phyloP scores from a whole-genome alignment of 768 basidiomycete genomes.

The Tulasnella sp. region DNA sequence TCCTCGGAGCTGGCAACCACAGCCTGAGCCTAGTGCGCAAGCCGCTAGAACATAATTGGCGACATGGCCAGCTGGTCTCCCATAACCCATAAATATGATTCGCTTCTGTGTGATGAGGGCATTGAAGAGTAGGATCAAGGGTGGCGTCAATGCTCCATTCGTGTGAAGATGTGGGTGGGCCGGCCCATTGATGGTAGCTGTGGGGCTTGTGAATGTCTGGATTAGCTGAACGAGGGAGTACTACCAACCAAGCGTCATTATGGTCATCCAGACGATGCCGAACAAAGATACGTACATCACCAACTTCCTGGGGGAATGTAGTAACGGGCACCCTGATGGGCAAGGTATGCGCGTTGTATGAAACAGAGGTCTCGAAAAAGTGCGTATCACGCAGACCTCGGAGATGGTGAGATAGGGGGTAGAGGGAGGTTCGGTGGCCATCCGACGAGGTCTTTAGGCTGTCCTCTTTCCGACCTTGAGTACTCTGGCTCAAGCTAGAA shows the following conservation, averaged over 20 bases:
- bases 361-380: constrained; percentile 77
- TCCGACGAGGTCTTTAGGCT: neutral
- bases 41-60: constrained; percentile 87
- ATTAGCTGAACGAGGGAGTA: constrained; percentile 87
- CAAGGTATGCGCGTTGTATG: constrained; percentile 64
- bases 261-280: neutral
- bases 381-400: constrained; percentile 77
- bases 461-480: neutral
- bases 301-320: constrained; percentile 89
- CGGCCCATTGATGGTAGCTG: constrained; percentile 52
- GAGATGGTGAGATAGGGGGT: constrained; percentile 38
- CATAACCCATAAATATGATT: constrained; percentile 90
- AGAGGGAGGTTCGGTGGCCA: constrained; percentile 20
- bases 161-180: constrained; percentile 89
- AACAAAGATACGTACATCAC: constrained; percentile 55
- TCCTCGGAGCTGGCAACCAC: constrained; percentile 69
- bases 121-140: constrained; percentile 91
- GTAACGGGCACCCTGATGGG: constrained; percentile 86
- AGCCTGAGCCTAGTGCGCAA: constrained; percentile 85
- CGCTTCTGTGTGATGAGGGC: constrained; percentile 90
- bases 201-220: constrained; percentile 59
- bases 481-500: neutral
- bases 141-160: constrained; percentile 78
- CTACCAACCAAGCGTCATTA: constrained; percentile 31
- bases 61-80: constrained; percentile 78